Evolutionary conservation across 352 stramenopile genomes (phyloP), one percentile per base, ranked within the genome.

Genomic region (Blastocystis sp.): DNA sequence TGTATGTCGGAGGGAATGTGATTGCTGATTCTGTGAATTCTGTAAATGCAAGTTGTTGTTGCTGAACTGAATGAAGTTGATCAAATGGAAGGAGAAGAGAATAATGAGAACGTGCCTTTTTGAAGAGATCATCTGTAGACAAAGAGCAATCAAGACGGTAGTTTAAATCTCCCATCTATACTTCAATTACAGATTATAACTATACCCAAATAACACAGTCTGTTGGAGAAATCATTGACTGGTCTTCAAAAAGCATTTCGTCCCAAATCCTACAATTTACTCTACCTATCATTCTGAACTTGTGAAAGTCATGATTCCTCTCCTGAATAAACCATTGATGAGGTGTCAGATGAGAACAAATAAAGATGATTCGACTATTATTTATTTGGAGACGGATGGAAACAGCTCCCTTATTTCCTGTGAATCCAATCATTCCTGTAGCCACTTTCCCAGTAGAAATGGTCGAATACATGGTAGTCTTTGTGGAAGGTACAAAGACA

Each of bases 91-190:
- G 15, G 6, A 84, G 73, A 33, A 4, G 19, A 22, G 64, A 22
- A 51, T 19, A 48, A n/a, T 37, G 19, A 22, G 19, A 56, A 37
- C 56, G 19, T 62, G 56, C 56, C 9, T 56, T 24, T 5, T 66
- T 19, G 30, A 84, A 22, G 15, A 68, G 22, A 11, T 37, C 48
- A 9, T 53, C 22, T 27, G 48, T 9, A 17, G 73, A 33, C 5
- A n/a, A 30, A 30, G 44, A 15, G 6, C 2, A 68, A 35, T 84
- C 33, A 17, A 84, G 30, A 53, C 73, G 48, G 24, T 84, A 84
- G 9, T 84, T 84, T 2, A 84, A 37, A 68, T 84, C 73, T 17
- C 73, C 73, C 73, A 84, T 84, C 73, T 64, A 44, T 1, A n/a
- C 35, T 19, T 13, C 15, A 35, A 19, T 53, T 13, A 33, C 66